These are phyloP conservation scores for Trametes maxima DNA, from an alignment of 768 basidiomycete species.

Conservation along the genomic window DNA sequence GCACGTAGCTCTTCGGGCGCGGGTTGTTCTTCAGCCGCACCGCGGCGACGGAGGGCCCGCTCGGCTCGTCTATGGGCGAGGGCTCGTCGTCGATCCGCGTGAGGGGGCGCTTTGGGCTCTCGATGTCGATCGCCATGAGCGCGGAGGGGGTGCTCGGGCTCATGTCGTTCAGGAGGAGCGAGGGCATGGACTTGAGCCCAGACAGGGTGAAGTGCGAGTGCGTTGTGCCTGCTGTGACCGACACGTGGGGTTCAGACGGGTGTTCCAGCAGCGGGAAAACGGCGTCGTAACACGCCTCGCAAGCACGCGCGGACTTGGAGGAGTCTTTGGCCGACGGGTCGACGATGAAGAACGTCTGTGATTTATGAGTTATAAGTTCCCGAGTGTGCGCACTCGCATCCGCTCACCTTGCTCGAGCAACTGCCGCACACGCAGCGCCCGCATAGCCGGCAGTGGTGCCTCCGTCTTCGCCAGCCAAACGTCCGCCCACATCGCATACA, in stretches of 20 bases:
- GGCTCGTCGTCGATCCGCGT: constrained; percentile 26
- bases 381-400: not conserved
- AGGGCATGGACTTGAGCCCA: constrained; percentile 59
- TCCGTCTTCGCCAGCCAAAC: constrained; percentile 77
- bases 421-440: constrained; percentile 83
- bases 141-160: constrained; percentile 31
- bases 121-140: constrained; percentile 45
- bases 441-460: constrained; percentile 88
- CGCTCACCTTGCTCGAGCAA: constrained; percentile 76
- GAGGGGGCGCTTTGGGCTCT: constrained; percentile 28
- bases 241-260: not conserved
- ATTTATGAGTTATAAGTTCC: not conserved
- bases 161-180: constrained; percentile 41
- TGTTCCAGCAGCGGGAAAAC: constrained; percentile 69
- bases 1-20: constrained; percentile 65
- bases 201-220: constrained; percentile 52
- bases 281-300: constrained; percentile 83
- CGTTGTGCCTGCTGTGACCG: constrained; percentile 24
- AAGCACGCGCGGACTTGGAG: constrained; percentile 74
- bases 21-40: constrained; percentile 36
- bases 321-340: constrained; percentile 49
- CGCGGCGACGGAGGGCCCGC: constrained; percentile 19
- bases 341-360: constrained; percentile 85
- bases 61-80: not conserved
- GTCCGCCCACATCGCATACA: constrained; percentile 83